These are phyloP conservation scores for Tricholoma flavovirens DNA, from an alignment of 768 basidiomycete genomes.

Conservation along the genomic window DNA sequence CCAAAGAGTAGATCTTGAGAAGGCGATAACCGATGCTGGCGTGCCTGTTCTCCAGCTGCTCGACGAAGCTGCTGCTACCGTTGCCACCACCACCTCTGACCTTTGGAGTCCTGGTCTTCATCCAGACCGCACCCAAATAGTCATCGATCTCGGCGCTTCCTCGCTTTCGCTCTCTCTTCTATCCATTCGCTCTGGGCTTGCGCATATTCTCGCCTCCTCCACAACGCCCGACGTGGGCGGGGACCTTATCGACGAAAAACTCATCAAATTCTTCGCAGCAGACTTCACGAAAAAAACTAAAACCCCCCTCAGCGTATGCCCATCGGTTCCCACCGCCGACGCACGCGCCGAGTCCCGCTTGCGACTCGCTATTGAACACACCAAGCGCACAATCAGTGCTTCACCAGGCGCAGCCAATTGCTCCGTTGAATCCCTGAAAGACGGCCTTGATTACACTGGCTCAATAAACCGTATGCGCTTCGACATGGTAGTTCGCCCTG, in stretches of 20 bases:
- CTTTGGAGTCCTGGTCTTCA: constrained; percentile 35
- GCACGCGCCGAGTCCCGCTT: constrained; percentile 91
- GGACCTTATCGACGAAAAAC: constrained; percentile 69
- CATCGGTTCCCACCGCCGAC: constrained; percentile 53
- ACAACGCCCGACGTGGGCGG: constrained; percentile 51
- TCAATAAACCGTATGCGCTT: constrained; percentile 51
- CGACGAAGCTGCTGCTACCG: constrained; percentile 80
- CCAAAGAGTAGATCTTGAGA: constrained; percentile 65
- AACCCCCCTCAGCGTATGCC: constrained; percentile 58
- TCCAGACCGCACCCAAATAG: constrained; percentile 68
- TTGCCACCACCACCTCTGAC: constrained; percentile 47
- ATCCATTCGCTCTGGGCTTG: constrained; percentile 70
- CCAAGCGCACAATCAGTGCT: constrained; percentile 88
- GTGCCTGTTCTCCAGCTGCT: constrained; percentile 81
- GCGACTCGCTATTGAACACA: constrained; percentile 87
- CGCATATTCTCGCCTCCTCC: constrained; percentile 53
- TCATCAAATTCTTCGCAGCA: constrained; percentile 88
- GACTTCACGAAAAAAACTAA: constrained; percentile 98
- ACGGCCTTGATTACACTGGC: constrained; percentile 81
- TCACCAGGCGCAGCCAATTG: constrained; percentile 84
- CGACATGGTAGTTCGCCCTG: constrained; percentile 54
- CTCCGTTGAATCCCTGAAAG: constrained; percentile 91
- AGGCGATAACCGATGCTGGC: constrained; percentile 76
- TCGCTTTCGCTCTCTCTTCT: constrained; percentile 65
- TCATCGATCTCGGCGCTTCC: constrained; percentile 79